Evolutionary conservation across 2,329 filamentous ascomycete genomes (phyloP), one percentile per base, ranked within the genome.

Genomic region (Penicillium decumbens): DNA sequence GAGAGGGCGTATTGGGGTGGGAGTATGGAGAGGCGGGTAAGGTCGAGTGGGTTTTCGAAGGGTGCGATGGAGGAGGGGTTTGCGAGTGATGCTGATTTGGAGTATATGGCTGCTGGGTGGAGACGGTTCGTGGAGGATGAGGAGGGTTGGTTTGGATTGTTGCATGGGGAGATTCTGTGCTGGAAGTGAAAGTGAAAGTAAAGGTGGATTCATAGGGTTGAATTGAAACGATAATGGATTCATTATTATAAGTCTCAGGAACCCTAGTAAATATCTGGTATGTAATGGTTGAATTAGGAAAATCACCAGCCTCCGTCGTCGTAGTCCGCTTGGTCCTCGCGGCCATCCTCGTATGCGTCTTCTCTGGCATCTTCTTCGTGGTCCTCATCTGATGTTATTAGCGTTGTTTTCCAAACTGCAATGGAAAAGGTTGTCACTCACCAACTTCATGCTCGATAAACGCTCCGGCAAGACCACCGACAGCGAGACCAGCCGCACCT

Each of bases 381-480:
- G 4, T 62, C 45, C 27, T 50, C 45, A 15, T 56, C 56, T 51
- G n/a, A 20, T 20, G 3, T 18, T 12, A 4, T 37, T 37, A 37
- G 33, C 8, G 4, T 18, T 7, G 3, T 9, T 18, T 28, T 9
- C 8, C 3, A 28, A 15, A 35, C 10, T 18, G n/a, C 10, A 29
- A 4, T 13, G 9, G 20, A 9, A 41, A 43, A 72, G 20, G 20
- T 3, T 4, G 2, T 1, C 2, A 23, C 76, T 50, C 74, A 84
- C 82, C 70, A 12, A 82, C 55, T 45, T 78, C 78, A 60, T 83
- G 73, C 10, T 76, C 77, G 49, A 84, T 65, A 30, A 82, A 61
- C 3, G 80, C 82, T 41, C 81, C 82, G 9, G 78, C 82, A 29
- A 81, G 63, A 38, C 75, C 78, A 53, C 80, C 80, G 7, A 76